Evolutionary conservation across 169 alveolate species (phyloP).

Genomic region (Plasmodium cynomolgi): DNA sequence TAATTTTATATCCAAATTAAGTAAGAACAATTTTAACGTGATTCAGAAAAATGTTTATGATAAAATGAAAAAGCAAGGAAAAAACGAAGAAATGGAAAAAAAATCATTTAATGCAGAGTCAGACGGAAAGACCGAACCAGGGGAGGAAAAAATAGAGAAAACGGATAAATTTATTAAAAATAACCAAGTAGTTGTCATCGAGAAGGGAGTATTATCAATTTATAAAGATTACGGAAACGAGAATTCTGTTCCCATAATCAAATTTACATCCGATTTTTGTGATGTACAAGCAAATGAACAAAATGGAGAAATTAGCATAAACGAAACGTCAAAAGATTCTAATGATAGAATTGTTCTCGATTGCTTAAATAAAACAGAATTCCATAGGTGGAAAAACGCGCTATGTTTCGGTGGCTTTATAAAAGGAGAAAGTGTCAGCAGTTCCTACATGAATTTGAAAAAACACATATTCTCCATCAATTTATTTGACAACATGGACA

Average conservation of each 20-base stretch:
- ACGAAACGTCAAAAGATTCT: slow-evolving; percentile 31
- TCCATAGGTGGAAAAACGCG: slow-evolving; percentile 84
- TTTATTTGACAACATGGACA: slow-evolving; percentile 76
- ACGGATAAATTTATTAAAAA: slow-evolving; percentile 41
- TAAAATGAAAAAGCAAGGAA: slow-evolving; percentile 4
- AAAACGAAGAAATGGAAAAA: neutral
- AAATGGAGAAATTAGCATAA: slow-evolving; percentile 75
- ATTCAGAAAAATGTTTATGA: slow-evolving; percentile 14
- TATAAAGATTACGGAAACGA: slow-evolving; percentile 76
- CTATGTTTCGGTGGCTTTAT: slow-evolving; percentile 83
- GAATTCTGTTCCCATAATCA: slow-evolving; percentile 80
- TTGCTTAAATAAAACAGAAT: slow-evolving; percentile 80
- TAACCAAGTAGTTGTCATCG: slow-evolving; percentile 81
- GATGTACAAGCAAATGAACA: slow-evolving; percentile 76
- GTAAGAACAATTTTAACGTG: slow-evolving; percentile 45
- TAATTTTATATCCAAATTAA: slow-evolving; percentile 21
- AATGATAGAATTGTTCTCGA: slow-evolving; percentile 78
- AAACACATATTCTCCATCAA: slow-evolving; percentile 84
- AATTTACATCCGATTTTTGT: slow-evolving; percentile 75
- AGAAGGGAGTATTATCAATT: slow-evolving; percentile 77
- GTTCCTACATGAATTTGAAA: slow-evolving; percentile 73
- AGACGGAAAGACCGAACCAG: slow-evolving; percentile 14
- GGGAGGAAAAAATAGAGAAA: slow-evolving; percentile 2
- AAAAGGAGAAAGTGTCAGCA: slow-evolving; percentile 19
- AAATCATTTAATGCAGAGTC: neutral